Evolutionary conservation across 768 basidiomycete species (phyloP), one percentile per base, ranked within the genome.

Genomic region (Pisolithus orientalis): DNA sequence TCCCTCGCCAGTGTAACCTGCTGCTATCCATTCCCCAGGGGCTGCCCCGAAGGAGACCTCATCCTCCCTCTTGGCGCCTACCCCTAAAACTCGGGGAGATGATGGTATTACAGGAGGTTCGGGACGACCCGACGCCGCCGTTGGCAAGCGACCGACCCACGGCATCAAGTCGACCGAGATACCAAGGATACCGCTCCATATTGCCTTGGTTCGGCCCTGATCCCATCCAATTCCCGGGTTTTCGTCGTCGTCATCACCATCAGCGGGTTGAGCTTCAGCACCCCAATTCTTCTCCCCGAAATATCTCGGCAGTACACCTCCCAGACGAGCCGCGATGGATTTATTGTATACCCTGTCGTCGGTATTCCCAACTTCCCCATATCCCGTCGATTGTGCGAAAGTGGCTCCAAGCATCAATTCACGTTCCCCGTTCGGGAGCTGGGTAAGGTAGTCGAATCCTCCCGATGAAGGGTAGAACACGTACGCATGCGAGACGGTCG

Each of bases 11-110:
- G 77, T 73, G 61, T 82, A 88, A 16, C 85, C 86, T 3, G 83
- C 85, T 25, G 80, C 74, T 24, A 88, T 77, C 86, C 86, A 87
- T 63, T 88, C 86, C 11, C 84, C 85, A 1, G 82, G 68, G 0
- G 62, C 54, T 8, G 73, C 69, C 40, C 57, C 52, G 7, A 54
- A 32, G 11, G 44, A 50, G 0, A 25, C 14, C 16, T 52, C 49
- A 9, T 54, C 25, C n/a, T 40, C 40, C 11, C 37, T 44, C 14
- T 21, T 21, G 21, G 31, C 37, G 1, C 14, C n/a, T 7, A 51
- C 48, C 5, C 11, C 17, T 32, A 9, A n/a, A 11, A 24, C n/a
- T 16, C 24, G 53, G 14, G 39, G 47, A 14, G 27, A 34, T 4
- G 43, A 50, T 14, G 45, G 44, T 16, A 44, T 43, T 16, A 44